Base-by-base conservation (phyloP, 1,284 basidiomycete species). In the Wallemia ichthyophaga region DNA sequence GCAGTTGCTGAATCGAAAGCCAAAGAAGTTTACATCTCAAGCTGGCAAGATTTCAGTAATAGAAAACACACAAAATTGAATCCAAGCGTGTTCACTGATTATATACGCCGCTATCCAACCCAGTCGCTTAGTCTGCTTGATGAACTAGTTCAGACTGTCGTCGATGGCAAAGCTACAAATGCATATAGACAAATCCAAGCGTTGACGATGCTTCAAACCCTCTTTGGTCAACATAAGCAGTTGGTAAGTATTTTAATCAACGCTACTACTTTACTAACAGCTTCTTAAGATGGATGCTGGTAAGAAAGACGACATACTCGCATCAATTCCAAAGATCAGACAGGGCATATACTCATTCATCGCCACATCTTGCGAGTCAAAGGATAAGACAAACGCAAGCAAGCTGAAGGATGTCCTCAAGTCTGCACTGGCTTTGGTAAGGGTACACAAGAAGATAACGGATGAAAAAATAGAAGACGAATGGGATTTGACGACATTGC, bases 351-450 rank as follows among this genome's bases (percentile, higher is more conserved):
- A 78, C 56, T 71, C 73, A 25, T 68, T 76, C 57, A 67, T 82
- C 26, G 71, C 71, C 9, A 68, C 71, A 17, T 78, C 80, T 7
- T 77, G 78, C 66, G 67, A 72, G 1, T 71, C 73, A 17, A 64
- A 66, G 24, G 62, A 58, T 56, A 69, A 71, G 2, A 70, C 83
- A 60, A 82, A 78, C 26, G 73, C 81, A 1, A 69, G 77, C 7
- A 81, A 87, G 61, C 68, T 83, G 65, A 92, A 87, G 69, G 83
- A 87, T 27, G 69, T 87, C 17, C 70, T 86, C 62, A 91, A 87
- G 68, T 72, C 85, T 58, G 79, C 74, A 0, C 71, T 86, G 5
- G 69, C 77, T 23, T 77, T 78, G 31, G 73, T 79, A 13, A 78
- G 86, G 58, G 78, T 81, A 61, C 78, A 79, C 56, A 76, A 75